Evolutionary conservation across 2,329 filamentous ascomycete species (phyloP), one percentile per base, ranked within the genome.

Genomic region (Fusarium oxysporum): DNA sequence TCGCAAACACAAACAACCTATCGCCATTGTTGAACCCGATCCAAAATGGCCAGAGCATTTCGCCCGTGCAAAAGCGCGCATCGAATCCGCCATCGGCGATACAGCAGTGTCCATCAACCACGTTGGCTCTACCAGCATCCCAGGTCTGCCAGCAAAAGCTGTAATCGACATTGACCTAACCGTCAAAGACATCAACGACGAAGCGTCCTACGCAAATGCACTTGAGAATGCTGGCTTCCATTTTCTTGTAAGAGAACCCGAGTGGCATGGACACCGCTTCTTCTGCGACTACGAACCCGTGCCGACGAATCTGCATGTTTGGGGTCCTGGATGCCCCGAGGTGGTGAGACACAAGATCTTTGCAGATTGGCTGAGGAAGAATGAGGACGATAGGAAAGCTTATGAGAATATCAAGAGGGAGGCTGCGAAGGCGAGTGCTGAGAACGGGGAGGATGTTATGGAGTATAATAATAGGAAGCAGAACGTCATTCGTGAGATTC

Each of bases 101-200:
- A 70, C 82, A 8, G 68, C 81, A n/a, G 35, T 85, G 10, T 74
- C 77, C 28, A 78, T 89, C 57, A 71, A 79, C 23, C 87, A 89
- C 73, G 80, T 84, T 37, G 87, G 87, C 32, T 88, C 85, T 17
- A 89, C 87, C 33, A 85, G 84, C 56, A 80, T 89, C 11, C 85
- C 85, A 0, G 79, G 78, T 12, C 81, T 89, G 7, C 80, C 85
- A 0, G 87, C 87, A 50, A 89, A 89, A 78, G 80, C 82, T 35
- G 78, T 88, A 51, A 86, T 89, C 51, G 87, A 89, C 74, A 81
- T 89, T 33, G 87, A 89, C 72, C 77, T 89, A 13, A 80, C 84
- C 7, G 80, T 89, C 12, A 53, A 73, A 6, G 80, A 86, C 53
- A 65, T 82, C 30, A 70, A 71, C 16, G 80, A 83, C 43, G 86